Percentiles rank a stretch among this genome's conserved stretches.
Evolutionary conservation across 306 rosid species (phyloP).

Genomic region (Abrus precatorius): DNA sequence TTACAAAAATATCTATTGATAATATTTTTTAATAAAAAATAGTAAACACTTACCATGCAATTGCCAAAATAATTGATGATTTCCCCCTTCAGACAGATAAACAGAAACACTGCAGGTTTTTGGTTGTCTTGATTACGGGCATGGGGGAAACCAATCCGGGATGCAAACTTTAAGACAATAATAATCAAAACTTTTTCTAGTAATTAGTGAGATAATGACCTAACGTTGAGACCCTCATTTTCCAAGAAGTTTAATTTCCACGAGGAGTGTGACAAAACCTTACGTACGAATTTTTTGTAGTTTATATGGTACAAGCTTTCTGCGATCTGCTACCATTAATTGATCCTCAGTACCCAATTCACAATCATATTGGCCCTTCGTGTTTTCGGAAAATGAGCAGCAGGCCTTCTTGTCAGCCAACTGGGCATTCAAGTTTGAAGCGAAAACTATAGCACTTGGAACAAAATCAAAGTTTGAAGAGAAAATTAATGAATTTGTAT

Average conservation of each 20-base stretch:
- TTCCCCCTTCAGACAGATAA: constrained; percentile 51
- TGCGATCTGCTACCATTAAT: constrained; percentile 43
- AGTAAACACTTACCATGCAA: too few relatives aligned
- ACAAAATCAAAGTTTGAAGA: too few relatives aligned
- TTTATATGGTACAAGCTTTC: background rate
- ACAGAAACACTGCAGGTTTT: constrained; percentile 68
- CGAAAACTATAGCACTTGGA: too few relatives aligned
- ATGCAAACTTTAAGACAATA: constrained; percentile 51
- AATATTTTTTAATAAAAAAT: too few relatives aligned
- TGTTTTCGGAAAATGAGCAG: constrained; percentile 27
- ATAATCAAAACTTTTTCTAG: constrained; percentile 41
- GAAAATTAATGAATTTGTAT: too few relatives aligned
- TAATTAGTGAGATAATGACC: constrained; percentile 70
- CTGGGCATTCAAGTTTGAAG: background rate
- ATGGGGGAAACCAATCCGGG: constrained; percentile 52
- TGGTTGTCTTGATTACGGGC: constrained; percentile 51
- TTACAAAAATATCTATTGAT: too few relatives aligned
- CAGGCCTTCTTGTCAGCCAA: background rate
- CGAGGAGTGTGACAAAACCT: constrained; percentile 39
- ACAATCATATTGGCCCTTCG: constrained; percentile 46
- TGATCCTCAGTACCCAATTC: constrained; percentile 41
- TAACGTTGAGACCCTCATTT: constrained; percentile 54
- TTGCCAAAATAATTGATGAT: too few relatives aligned
- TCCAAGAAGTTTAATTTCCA: constrained; percentile 53
- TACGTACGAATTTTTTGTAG: constrained; percentile 30